Evolutionary conservation across 371 early-diverging fungal species (phyloP).

Genomic region (Entomophthora muscae): DNA sequence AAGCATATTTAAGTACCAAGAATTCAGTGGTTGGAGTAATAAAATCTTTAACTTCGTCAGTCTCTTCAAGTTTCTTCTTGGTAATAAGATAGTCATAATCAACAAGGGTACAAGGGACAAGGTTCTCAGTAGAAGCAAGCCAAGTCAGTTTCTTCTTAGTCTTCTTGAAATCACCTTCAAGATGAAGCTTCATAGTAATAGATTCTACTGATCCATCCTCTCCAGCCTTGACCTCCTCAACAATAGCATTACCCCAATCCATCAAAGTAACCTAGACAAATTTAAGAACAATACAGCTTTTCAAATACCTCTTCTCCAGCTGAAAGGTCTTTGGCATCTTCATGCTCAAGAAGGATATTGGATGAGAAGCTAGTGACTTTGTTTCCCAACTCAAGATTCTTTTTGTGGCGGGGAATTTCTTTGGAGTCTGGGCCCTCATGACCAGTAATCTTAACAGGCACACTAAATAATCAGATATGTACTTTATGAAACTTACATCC

Average conservation of each 20-base stretch:
- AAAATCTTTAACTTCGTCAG: conserved; percentile 67
- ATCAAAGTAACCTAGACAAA: conserved; percentile 69
- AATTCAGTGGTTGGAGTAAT: conserved; percentile 86
- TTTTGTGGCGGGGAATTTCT: conserved; percentile 80
- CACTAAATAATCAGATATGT: conserved; percentile 16
- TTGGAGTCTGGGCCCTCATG: conserved; percentile 33
- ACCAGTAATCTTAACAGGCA: conserved; percentile 43
- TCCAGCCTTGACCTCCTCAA: conserved; percentile 15
- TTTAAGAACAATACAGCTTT: background rate
- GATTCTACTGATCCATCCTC: conserved; percentile 22
- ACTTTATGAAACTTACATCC: conserved; percentile 20
- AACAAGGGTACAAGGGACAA: conserved; percentile 44
- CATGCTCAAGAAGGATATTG: conserved; percentile 70
- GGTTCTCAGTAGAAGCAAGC: conserved; percentile 51
- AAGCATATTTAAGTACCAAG: conserved; percentile 15
- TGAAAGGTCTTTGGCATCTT: conserved; percentile 70
- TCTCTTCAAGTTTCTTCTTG: conserved; percentile 94
- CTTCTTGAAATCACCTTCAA: conserved; percentile 94
- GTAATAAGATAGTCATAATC: conserved; percentile 95
- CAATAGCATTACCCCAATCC: conserved; percentile 98
- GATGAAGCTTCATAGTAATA: conserved; percentile 51
- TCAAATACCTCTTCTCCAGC: conserved; percentile 64
- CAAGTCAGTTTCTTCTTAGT: conserved; percentile 99
- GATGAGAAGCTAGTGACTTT: conserved; percentile 72
- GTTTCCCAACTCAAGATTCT: conserved; percentile 82